phyloP scores from a whole-genome alignment of 306 rosid species.

The Dryas octopetala region DNA sequence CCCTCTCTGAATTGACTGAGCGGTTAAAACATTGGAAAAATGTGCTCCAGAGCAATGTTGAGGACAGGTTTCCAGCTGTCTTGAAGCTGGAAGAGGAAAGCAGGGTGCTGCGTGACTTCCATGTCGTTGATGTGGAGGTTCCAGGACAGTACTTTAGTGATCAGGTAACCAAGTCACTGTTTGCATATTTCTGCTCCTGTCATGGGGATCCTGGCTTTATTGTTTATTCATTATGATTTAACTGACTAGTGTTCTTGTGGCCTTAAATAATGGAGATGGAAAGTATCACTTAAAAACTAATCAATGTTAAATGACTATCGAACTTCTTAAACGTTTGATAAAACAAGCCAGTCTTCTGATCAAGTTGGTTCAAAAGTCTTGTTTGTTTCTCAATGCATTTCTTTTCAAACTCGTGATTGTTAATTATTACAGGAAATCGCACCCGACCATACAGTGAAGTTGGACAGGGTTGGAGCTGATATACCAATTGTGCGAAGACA shows the following conservation, averaged over 20 bases:
- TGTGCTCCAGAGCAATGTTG: conserved; percentile 96
- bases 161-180: conserved; percentile 57
- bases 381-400: conserved; percentile 23
- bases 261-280: background rate
- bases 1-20: conserved; percentile 91
- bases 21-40: conserved; percentile 96
- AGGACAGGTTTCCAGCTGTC: conserved; percentile 98
- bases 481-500: conserved; percentile 97
- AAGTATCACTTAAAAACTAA: background rate
- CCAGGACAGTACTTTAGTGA: conserved; percentile 97
- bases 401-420: conserved; percentile 14
- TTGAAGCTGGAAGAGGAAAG: conserved; percentile 98
- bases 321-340: background rate
- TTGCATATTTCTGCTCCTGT: conserved; percentile 2
- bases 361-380: background rate
- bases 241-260: background rate
- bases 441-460: conserved; percentile 90
- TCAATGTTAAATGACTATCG: background rate
- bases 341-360: background rate
- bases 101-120: conserved; percentile 94
- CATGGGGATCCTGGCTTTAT: background rate
- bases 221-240: conserved; percentile 4
- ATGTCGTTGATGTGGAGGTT: conserved; percentile 97
- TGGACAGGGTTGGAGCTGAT: conserved; percentile 97
- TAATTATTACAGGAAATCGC: conserved; percentile 75